Percentiles rank a stretch among this genome's conserved stretches.
These are phyloP conservation scores for Shiraia sp. DNA, from an alignment of 2,329 filamentous ascomycete genomes.

Conservation along the genomic window DNA sequence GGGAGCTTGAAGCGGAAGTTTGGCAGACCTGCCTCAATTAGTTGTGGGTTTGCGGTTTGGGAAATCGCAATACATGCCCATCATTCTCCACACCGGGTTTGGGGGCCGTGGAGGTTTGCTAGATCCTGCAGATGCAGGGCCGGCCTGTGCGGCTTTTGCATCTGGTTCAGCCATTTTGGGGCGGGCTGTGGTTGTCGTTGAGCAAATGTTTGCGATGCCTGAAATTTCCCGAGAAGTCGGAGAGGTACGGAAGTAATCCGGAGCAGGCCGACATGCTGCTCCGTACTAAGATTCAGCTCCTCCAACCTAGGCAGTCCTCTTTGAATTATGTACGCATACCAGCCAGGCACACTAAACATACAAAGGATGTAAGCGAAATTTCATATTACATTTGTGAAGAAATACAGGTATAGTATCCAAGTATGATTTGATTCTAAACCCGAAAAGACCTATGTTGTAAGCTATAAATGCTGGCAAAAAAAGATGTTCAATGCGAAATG, in stretches of 20 bases:
- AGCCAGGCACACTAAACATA: too few species aligned
- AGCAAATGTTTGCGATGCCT: conserved; percentile 16
- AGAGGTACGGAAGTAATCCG: conserved; percentile 20
- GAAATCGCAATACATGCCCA: conserved; percentile 31
- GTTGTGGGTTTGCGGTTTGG: conserved; percentile 11
- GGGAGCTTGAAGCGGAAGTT: conserved; percentile 82
- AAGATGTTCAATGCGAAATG: too few species aligned
- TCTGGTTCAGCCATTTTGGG: conserved; percentile 37
- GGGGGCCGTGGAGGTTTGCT: conserved; percentile 37
- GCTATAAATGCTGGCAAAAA: too few species aligned
- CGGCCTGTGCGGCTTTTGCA: conserved; percentile 30
- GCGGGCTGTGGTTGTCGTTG: conserved; percentile 17
- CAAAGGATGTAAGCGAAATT: too few species aligned
- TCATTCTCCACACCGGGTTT: conserved; percentile 46
- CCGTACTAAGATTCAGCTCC: not conserved
- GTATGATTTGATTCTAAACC: too few species aligned
- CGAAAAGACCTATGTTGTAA: too few species aligned
- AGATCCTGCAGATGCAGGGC: conserved; percentile 23
- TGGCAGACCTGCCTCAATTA: conserved; percentile 67
- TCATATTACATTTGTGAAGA: too few species aligned
- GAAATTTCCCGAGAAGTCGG: conserved; percentile 29
- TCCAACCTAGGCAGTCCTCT: too few species aligned
- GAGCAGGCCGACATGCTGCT: conserved; percentile 5
- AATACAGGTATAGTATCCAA: too few species aligned
- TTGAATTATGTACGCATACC: too few species aligned